Evolutionary conservation across 140 eudicot species (phyloP).

Genomic region (Senecio squalidus): DNA sequence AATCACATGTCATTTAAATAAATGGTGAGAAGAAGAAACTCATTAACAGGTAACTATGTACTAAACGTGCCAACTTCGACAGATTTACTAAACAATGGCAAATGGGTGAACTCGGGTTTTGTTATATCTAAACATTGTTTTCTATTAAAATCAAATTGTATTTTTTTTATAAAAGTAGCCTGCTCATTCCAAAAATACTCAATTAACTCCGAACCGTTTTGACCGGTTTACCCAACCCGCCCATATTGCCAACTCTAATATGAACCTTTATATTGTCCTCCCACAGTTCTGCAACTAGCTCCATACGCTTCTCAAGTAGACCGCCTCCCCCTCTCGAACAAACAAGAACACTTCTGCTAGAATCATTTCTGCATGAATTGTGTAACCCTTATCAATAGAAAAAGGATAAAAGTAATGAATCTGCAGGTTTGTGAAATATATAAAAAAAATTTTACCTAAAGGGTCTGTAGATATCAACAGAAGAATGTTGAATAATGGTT

Average conservation of each 20-base stretch:
- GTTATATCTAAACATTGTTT: no score
- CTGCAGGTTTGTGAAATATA: not conserved
- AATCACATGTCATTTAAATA: constrained; percentile 1
- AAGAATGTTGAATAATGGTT: constrained; percentile 75
- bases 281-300: constrained; percentile 79
- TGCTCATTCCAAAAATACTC: no score
- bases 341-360: constrained; percentile 57
- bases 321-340: constrained; percentile 99
- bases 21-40: not conserved
- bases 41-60: no score
- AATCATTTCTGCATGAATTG: constrained; percentile 43
- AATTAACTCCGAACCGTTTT: no score
- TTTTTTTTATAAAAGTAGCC: no score
- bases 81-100: not conserved
- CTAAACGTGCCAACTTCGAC: not conserved
- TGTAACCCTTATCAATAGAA: not conserved
- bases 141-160: no score
- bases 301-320: constrained; percentile 84
- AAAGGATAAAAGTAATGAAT: not conserved
- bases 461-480: constrained; percentile 47
- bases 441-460: constrained; percentile 50
- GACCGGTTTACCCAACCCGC: not conserved
- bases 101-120: no score
- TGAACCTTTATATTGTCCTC: constrained; percentile 67
- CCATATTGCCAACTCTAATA: not conserved